phyloP scores from a whole-genome alignment of 1,284 basidiomycete species.

The Athelia sp. region DNA sequence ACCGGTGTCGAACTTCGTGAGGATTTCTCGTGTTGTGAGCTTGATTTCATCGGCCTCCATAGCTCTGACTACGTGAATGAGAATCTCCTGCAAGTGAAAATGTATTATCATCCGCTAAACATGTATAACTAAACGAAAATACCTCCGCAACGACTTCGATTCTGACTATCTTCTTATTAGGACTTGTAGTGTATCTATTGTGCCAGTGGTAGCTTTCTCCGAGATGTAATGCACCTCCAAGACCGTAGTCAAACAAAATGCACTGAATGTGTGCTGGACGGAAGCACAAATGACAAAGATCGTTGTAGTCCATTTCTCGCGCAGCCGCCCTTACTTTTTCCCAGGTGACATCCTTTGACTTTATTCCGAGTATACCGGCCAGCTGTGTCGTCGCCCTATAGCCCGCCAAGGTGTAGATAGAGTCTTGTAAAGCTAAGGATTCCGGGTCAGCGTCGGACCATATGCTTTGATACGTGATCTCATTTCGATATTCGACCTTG shows the following conservation, averaged over 20 bases:
- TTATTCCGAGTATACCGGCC: conserved; percentile 37
- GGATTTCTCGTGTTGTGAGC: conserved; percentile 13
- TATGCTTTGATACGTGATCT: conserved; percentile 53
- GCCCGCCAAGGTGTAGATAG: conserved; percentile 51
- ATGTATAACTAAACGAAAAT: conserved; percentile 1
- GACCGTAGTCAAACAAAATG: conserved; percentile 67
- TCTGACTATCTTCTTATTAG: conserved; percentile 57
- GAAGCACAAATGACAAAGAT: conserved; percentile 53
- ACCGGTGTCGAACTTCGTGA: conserved; percentile 27
- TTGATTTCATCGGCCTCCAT: conserved; percentile 12
- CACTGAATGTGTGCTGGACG: conserved; percentile 50
- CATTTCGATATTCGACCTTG: conserved; percentile 35
- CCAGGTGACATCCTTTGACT: conserved; percentile 39
- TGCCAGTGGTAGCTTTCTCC: conserved; percentile 56
- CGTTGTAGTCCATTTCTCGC: conserved; percentile 38
- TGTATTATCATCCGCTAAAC: conserved; percentile 11
- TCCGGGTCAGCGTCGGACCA: conserved; percentile 58
- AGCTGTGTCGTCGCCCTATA: conserved; percentile 54
- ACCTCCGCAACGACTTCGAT: conserved; percentile 69
- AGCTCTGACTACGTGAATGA: conserved; percentile 20
- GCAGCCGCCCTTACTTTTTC: conserved; percentile 48
- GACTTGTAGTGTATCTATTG: conserved; percentile 45
- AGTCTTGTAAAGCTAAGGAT: conserved; percentile 44
- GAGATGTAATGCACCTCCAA: conserved; percentile 42
- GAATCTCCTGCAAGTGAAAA: conserved; percentile 28